phyloP scores from a whole-genome alignment of 345 rosid genomes.

The Arabidopsis suecica region DNA sequence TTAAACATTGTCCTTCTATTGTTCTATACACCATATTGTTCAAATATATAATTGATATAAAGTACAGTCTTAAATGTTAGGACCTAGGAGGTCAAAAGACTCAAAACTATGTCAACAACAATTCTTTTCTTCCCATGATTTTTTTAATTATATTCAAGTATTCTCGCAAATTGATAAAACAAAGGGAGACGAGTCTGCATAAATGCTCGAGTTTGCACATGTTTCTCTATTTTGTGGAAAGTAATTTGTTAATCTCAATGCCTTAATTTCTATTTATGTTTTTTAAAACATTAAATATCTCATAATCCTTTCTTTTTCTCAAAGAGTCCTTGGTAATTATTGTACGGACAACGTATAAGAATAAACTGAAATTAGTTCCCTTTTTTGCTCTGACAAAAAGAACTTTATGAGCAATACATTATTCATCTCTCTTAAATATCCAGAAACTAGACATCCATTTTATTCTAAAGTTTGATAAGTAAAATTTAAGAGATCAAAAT shows the following conservation, averaged over 20 bases:
- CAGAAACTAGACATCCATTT: background rate
- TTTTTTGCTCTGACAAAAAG: slow-evolving; percentile 22
- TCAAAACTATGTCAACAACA: slow-evolving; percentile 17
- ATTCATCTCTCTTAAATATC: background rate
- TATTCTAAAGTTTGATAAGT: too few species aligned
- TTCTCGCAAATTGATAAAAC: slow-evolving; percentile 25
- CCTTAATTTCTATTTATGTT: slow-evolving; percentile 2
- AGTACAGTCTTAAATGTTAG: background rate
- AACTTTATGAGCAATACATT: background rate
- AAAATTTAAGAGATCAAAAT: background rate
- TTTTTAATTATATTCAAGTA: background rate
- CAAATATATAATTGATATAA: background rate
- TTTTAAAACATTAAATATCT: background rate
- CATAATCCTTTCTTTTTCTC: slow-evolving; percentile 1
- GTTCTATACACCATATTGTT: background rate
- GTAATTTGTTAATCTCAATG: slow-evolving; percentile 41
- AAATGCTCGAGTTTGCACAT: slow-evolving; percentile 55
- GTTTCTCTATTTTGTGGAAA: slow-evolving; percentile 46
- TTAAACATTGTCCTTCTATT: background rate
- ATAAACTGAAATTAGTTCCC: background rate
- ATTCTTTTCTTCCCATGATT: background rate
- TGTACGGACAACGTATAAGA: slow-evolving; percentile 28
- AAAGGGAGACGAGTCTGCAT: slow-evolving; percentile 36
- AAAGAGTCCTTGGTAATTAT: slow-evolving; percentile 6
- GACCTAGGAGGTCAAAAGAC: slow-evolving; percentile 27